Base-by-base conservation (phyloP, 306 rosid species). In the Dryas drummondii region DNA sequence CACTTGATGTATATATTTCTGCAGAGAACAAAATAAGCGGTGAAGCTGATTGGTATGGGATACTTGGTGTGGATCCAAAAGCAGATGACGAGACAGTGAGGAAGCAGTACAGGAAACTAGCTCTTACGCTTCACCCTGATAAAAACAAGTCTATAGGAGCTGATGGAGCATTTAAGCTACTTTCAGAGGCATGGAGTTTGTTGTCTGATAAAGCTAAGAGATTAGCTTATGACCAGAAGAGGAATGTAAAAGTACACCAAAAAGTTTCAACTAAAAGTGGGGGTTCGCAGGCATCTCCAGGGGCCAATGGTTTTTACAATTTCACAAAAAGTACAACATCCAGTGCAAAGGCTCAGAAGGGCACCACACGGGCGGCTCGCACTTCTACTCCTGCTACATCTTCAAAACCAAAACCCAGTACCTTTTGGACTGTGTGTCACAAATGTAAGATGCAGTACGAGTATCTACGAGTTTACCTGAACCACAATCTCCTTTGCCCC, bases 371-470 rank as follows among this genome's bases (percentile, higher is more conserved):
- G 72, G 49, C 78, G 10, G 81, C 80, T 37, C 84, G 85, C 52
- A 14, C 91, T 66, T 86, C 99, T 7, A 62, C 89, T 80, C 77
- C 89, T 84, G 62, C 85, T 77, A 27, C 86, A 56, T 50, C 81
- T 54, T 83, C 75, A 49, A 88, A 89, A 80, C 65, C 89, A 0
- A 89, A 86, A 74, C 60, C 86, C 27, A 86, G 75, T 75, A 92
- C 99, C 63, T 94, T 94, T 79, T 94, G 99, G 99, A 94, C 99
- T 4, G 93, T 90, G 54, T 94, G 99, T 74, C 82, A 82, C 55
- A 76, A 83, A 71, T 94, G 99, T 87, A 92, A 87, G 84, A 94
- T 94, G 97, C 99, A 94, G 67, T 94, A 92, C 6, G 99, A 94
- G 85, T 94, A 94, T 83, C 91, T 92, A 46, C 80, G 96, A 77